These are phyloP conservation scores for Kwoniella bestiolae DNA, from an alignment of 768 basidiomycete genomes.

Conservation along the genomic window DNA sequence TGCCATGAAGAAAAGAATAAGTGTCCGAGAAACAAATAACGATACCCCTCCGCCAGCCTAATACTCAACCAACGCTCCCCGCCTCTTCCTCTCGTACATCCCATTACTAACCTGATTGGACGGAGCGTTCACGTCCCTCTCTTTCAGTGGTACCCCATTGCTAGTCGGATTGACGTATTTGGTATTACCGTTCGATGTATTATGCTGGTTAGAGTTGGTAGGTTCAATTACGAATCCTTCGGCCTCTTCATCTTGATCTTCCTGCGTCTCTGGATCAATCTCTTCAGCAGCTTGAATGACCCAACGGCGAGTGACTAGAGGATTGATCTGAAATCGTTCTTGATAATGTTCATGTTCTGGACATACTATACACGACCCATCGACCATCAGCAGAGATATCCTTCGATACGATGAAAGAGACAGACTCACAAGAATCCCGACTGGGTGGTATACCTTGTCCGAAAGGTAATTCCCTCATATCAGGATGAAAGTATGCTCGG, in stretches of 20 bases:
- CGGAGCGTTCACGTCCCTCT: constrained; percentile 22
- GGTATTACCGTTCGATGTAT: constrained; percentile 4
- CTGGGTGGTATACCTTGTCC: constrained; percentile 43
- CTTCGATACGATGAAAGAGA: not conserved
- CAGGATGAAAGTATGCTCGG: constrained; percentile 32
- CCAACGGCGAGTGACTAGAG: constrained; percentile 24
- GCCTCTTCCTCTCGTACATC: not conserved
- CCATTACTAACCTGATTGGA: not conserved
- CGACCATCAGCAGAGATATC: not conserved
- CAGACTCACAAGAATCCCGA: constrained; percentile 28
- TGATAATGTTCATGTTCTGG: constrained; percentile 51
- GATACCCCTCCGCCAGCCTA: not conserved
- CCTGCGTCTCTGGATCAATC: constrained; percentile 7
- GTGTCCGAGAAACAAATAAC: no score
- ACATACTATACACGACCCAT: constrained; percentile 34
- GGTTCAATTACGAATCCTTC: constrained; percentile 7
- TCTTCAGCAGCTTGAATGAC: constrained; percentile 18
- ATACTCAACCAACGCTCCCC: not conserved
- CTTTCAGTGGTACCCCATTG: constrained; percentile 13
- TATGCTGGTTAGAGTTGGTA: not conserved
- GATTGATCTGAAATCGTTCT: constrained; percentile 35
- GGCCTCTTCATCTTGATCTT: constrained; percentile 18
- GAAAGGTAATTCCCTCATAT: constrained; percentile 37
- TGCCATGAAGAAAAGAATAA: no score
- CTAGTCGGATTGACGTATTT: no score